Evolutionary conservation across 1,284 basidiomycete species (phyloP), one percentile per base, ranked within the genome.

Genomic region (Fomitiporia mediterranea): DNA sequence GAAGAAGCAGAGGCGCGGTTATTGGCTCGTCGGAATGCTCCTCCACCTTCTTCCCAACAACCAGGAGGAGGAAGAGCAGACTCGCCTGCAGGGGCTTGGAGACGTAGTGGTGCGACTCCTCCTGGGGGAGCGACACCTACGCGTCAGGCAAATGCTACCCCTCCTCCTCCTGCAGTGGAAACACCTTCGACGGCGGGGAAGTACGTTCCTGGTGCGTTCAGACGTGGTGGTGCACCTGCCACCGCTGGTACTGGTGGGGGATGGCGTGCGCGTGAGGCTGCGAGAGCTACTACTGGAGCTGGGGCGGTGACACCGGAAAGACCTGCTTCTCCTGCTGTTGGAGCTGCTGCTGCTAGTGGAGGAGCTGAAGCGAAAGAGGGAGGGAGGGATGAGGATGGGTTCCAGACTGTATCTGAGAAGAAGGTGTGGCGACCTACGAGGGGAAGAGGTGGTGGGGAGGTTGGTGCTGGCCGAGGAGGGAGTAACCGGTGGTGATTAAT

Each of bases 321-420:
- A 35, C 53, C 59, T 28, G 52, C 61, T 19, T 39, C 62, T 13
- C 46, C 62, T 6, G 56, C 58, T 15, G 58, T 57, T n/a, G 32
- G 13, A 13, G 32, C 32, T 6, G 6, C 32, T 6, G 27, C 9
- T 28, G 40, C 9, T 2, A 32, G 17, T 4, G 30, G 23, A 30
- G 19, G 9, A 4, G 15, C 9, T 34, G 49, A 51, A 37, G 32
- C 70, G 62, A 78, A 75, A 59, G n/a, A n/a, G n/a, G n/a, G n/a
- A n/a, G n/a, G n/a, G n/a, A n/a, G n/a, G n/a, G 83, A 86, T 37
- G 74, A 81, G 7, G 88, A 90, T 61, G 87, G 88, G 2, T 90
- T 90, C 78, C 80, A 84, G 67, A 76, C 81, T 32, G 83, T 86
- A 7, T 53, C 72, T 11, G 74, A 71, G 64, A 71, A 69, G 57